Conservation (phyloP, 2,329 filamentous ascomycete genomes). For the Penicillium hesseltinei region DNA sequence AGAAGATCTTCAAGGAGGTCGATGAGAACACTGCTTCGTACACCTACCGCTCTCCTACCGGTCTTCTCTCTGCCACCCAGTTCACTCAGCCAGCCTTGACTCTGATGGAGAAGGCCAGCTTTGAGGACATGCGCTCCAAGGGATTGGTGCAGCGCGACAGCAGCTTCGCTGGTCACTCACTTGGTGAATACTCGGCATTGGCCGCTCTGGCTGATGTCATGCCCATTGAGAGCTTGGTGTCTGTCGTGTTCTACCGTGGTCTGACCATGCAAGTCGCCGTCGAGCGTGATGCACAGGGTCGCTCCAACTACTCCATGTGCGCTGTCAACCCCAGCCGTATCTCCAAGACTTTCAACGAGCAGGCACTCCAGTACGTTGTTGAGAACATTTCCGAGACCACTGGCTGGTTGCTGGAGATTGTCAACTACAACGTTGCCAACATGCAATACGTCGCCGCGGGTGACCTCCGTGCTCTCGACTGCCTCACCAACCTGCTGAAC, state of each 20-base stretch:
- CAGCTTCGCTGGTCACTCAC: constrained; percentile 95
- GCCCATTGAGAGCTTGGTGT: constrained; percentile 98
- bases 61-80: constrained; percentile 92
- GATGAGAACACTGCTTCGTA: constrained; percentile 90
- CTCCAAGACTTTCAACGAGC: constrained; percentile 97
- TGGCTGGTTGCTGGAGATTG: constrained; percentile 94
- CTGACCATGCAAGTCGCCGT: constrained; percentile 13
- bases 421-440: constrained; percentile 83
- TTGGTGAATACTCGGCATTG: constrained; percentile 96
- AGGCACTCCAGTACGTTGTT: constrained; percentile 93
- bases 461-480: constrained; percentile 65
- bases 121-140: constrained; percentile 98
- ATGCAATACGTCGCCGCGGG: constrained; percentile 69
- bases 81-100: constrained; percentile 98
- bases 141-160: constrained; percentile 93
- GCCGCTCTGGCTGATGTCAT: constrained; percentile 96
- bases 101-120: constrained; percentile 99
- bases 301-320: constrained; percentile 69
- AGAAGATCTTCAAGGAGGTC: constrained; percentile 99
- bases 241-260: constrained; percentile 95
- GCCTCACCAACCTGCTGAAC: constrained; percentile 78
- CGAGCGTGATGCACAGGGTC: constrained; percentile 10
- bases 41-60: constrained; percentile 93
- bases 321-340: constrained; percentile 98
- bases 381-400: constrained; percentile 93